phyloP scores from a whole-genome alignment of 495 filamentous ascomycete genomes.

The Filosporella fistucella region DNA sequence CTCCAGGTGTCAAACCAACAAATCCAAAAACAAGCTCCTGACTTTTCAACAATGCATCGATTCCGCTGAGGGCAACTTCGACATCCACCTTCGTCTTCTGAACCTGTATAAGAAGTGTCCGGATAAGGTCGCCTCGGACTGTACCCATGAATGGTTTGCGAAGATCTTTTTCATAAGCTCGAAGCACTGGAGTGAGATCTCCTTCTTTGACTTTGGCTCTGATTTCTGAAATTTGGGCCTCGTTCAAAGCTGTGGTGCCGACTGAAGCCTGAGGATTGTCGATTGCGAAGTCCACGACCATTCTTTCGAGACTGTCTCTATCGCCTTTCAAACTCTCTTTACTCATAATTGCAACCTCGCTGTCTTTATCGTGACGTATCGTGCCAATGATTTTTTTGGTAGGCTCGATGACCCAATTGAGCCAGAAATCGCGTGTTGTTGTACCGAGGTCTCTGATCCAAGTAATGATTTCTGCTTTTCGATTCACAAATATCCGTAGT shows the following conservation, averaged over 20 bases:
- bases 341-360: constrained; percentile 94
- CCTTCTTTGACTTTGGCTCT: constrained; percentile 78
- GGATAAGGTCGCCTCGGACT: constrained; percentile 77
- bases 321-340: constrained; percentile 84
- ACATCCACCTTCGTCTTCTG: constrained; percentile 99
- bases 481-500: constrained; percentile 66
- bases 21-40: constrained; percentile 98
- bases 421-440: constrained; percentile 84
- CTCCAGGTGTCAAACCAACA: constrained; percentile 84
- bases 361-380: constrained; percentile 84
- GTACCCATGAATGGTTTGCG: constrained; percentile 73
- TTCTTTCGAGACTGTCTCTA: constrained; percentile 85
- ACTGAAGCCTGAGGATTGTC: constrained; percentile 58
- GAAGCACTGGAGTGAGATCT: constrained; percentile 86
- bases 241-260: constrained; percentile 38
- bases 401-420: constrained; percentile 91
- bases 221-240: constrained; percentile 63
- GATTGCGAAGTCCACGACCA: constrained; percentile 92
- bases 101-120: constrained; percentile 89
- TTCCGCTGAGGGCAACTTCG: constrained; percentile 91
- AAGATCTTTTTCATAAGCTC: constrained; percentile 85
- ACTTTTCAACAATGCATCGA: constrained; percentile 86
- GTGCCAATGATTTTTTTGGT: constrained; percentile 78
- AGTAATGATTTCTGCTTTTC: constrained; percentile 63
- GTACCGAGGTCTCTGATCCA: constrained; percentile 74